phyloP scores from a whole-genome alignment of 768 basidiomycete genomes.

The Lentinula detonsa region DNA sequence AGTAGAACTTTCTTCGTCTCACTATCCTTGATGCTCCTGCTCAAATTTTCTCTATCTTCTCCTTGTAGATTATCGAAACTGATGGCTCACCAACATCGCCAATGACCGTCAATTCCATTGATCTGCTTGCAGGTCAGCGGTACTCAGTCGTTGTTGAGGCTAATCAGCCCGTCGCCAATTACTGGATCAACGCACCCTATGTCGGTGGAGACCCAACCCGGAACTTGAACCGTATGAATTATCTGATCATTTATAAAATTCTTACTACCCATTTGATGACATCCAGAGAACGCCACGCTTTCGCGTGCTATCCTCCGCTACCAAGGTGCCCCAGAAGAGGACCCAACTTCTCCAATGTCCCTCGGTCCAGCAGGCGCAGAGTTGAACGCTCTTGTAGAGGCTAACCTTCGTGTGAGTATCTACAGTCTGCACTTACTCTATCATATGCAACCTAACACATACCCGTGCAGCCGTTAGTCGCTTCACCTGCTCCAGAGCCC shows the following conservation, averaged over 20 bases:
- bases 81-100: slow-evolving; percentile 28
- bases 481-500: slow-evolving; percentile 13
- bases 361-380: slow-evolving; percentile 9
- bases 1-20: slow-evolving; percentile 7
- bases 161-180: slow-evolving; percentile 39
- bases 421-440: background rate
- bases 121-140: slow-evolving; percentile 12
- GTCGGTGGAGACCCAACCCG: slow-evolving; percentile 22
- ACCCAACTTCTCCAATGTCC: slow-evolving; percentile 27
- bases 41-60: slow-evolving; percentile 12
- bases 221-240: slow-evolving; percentile 25
- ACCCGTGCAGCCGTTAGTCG: slow-evolving; percentile 10
- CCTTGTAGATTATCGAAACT: slow-evolving; percentile 26
- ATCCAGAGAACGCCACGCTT: slow-evolving; percentile 20
- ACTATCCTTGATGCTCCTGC: slow-evolving; percentile 12
- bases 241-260: too few relatives aligned
- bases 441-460: background rate
- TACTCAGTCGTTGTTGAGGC: slow-evolving; percentile 24
- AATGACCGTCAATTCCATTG: background rate
- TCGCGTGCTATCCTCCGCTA: slow-evolving; percentile 33
- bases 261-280: too few relatives aligned
- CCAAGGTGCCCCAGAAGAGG: slow-evolving; percentile 23
- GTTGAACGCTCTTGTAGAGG: slow-evolving; percentile 3
- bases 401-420: slow-evolving; percentile 9
- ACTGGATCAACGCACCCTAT: slow-evolving; percentile 37